Conservation (phyloP, 2,329 filamentous ascomycete species). For the Chalara sp. region DNA sequence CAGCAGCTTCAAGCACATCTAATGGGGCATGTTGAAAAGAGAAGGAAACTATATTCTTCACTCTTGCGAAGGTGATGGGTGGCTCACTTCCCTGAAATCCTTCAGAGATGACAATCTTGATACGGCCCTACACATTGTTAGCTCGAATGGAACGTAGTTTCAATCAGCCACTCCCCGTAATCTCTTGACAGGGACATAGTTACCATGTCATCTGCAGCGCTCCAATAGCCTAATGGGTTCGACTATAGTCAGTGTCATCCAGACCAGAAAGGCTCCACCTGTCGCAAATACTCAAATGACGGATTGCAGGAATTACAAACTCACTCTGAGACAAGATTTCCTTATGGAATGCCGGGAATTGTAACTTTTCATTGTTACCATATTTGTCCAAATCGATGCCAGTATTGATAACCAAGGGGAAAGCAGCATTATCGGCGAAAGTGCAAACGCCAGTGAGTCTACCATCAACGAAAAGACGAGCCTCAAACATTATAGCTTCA, state of each 20-base stretch:
- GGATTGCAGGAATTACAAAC: background rate
- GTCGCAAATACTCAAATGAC: no score
- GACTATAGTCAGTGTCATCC: background rate
- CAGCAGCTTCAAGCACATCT: slow-evolving; percentile 67
- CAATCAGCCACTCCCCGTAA: no score
- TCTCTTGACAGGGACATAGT: no score
- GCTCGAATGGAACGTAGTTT: no score
- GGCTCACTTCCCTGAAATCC: slow-evolving; percentile 51
- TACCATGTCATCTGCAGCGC: slow-evolving; percentile 54
- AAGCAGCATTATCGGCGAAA: slow-evolving; percentile 41
- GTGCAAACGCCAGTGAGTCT: slow-evolving; percentile 35
- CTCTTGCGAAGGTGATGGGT: slow-evolving; percentile 51
- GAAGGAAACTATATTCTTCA: slow-evolving; percentile 70
- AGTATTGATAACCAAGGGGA: slow-evolving; percentile 39
- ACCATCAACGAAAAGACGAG: slow-evolving; percentile 64
- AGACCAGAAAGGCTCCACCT: no score
- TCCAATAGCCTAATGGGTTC: slow-evolving; percentile 49
- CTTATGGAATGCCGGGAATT: slow-evolving; percentile 66
- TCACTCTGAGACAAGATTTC: slow-evolving; percentile 59
- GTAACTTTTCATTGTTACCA: slow-evolving; percentile 54
- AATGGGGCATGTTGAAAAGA: slow-evolving; percentile 81
- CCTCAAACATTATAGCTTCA: slow-evolving; percentile 55
- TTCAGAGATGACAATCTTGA: slow-evolving; percentile 72
- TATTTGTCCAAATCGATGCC: slow-evolving; percentile 32
- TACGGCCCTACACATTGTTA: slow-evolving; percentile 44